phyloP scores from a whole-genome alignment of 2,329 filamentous ascomycete species.

The Trichoderma brevicompactum region DNA sequence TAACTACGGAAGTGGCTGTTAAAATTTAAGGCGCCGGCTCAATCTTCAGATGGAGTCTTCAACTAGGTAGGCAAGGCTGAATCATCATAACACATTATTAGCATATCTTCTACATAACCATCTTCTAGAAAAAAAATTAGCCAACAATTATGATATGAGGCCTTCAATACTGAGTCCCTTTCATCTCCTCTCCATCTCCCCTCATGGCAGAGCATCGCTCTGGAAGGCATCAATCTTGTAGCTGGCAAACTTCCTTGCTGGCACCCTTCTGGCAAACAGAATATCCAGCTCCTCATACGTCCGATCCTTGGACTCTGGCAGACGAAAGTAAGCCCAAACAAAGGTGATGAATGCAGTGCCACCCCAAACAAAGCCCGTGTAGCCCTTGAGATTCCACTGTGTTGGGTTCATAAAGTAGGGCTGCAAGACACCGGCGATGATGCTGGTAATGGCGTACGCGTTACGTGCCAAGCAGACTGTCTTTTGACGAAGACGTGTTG shows the following conservation, averaged over 20 bases:
- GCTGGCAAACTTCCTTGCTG: constrained; percentile 42
- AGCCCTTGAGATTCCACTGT: constrained; percentile 54
- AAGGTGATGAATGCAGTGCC: constrained; percentile 53
- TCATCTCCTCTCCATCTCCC: not conserved
- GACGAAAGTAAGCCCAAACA: constrained; percentile 54
- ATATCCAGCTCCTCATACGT: constrained; percentile 49
- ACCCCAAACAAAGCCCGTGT: constrained; percentile 53
- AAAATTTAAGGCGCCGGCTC: not conserved
- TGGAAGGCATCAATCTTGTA: constrained; percentile 27
- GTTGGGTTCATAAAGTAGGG: constrained; percentile 54
- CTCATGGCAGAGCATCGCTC: constrained; percentile 16
- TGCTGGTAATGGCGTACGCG: constrained; percentile 51
- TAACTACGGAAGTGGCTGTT: no score
- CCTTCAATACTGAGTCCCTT: not conserved
- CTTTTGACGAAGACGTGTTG: constrained; percentile 58
- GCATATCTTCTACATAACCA: not conserved
- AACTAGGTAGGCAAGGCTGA: not conserved
- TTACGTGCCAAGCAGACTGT: constrained; percentile 57
- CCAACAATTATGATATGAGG: not conserved
- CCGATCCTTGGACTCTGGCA: constrained; percentile 59
- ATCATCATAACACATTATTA: constrained; percentile 6
- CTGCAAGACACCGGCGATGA: constrained; percentile 55
- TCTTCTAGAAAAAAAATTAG: not conserved
- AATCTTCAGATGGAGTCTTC: not conserved
- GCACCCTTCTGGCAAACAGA: constrained; percentile 40